phyloP scores from a whole-genome alignment of 2,329 filamentous ascomycete genomes.

The Cladophialophora bantiana region DNA sequence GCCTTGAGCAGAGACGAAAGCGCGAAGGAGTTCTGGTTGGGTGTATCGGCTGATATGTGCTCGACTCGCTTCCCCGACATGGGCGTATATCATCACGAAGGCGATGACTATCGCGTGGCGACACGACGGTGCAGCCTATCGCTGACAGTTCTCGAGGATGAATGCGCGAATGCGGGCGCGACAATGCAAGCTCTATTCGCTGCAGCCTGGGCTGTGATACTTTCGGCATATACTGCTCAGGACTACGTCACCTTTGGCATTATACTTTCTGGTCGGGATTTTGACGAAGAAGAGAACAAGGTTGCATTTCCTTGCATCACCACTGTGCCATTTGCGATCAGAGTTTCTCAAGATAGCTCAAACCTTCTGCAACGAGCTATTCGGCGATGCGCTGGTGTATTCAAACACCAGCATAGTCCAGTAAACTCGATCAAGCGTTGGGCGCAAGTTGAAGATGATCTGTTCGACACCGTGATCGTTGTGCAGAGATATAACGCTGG shows the following conservation, averaged over 20 bases:
- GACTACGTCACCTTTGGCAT: conserved; percentile 76
- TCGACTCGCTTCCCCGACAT: conserved; percentile 78
- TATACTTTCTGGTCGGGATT: conserved; percentile 76
- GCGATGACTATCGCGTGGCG: conserved; percentile 46
- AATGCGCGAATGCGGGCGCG: conserved; percentile 66
- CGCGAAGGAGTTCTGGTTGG: conserved; percentile 68
- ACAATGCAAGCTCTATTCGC: conserved; percentile 79
- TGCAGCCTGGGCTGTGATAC: conserved; percentile 76
- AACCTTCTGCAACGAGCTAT: conserved; percentile 70
- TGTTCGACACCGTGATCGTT: conserved; percentile 86
- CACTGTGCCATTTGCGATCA: conserved; percentile 76
- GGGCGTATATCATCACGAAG: conserved; percentile 63
- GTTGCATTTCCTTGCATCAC: conserved; percentile 78
- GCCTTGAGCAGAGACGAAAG: conserved; percentile 36
- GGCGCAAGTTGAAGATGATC: conserved; percentile 67
- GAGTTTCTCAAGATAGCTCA: conserved; percentile 61
- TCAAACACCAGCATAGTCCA: conserved; percentile 74
- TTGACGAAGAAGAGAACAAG: conserved; percentile 63
- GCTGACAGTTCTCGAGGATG: conserved; percentile 59
- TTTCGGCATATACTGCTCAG: conserved; percentile 81
- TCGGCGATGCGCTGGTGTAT: conserved; percentile 67
- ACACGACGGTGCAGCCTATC: conserved; percentile 50
- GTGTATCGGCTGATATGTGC: conserved; percentile 59
- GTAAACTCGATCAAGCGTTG: conserved; percentile 75
- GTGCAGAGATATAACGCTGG: conserved; percentile 69